Conservation (phyloP, 108 stramenopile genomes). For the Stephanodiscus triporus region DNA sequence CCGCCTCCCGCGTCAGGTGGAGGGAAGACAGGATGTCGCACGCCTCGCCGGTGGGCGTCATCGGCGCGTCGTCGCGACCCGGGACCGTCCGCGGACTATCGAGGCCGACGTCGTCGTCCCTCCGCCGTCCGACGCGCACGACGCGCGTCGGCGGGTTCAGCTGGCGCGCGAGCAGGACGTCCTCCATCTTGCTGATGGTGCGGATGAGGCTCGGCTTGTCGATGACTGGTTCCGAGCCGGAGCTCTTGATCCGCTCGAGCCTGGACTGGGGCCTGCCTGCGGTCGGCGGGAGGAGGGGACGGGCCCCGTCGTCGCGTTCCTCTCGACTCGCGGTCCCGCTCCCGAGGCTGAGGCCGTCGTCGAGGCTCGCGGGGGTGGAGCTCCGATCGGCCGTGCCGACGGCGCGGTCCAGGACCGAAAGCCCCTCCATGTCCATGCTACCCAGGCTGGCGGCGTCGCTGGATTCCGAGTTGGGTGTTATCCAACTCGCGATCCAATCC, state of each 20-base stretch:
- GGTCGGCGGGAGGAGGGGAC: conserved; percentile 9
- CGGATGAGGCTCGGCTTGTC: conserved; percentile 53
- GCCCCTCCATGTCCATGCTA: background rate
- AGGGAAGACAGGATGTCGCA: conserved; percentile 36
- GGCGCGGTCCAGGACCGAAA: conserved; percentile 2
- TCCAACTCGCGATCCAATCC: conserved; percentile 17
- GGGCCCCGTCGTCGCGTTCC: conserved; percentile 34
- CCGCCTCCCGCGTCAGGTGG: conserved; percentile 32
- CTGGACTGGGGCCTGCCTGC: conserved; percentile 6
- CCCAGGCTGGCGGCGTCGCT: background rate
- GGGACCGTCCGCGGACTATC: conserved; percentile 3
- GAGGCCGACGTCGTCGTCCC: background rate
- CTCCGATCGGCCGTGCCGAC: background rate
- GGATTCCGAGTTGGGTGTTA: conserved; percentile 9
- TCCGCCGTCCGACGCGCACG: background rate
- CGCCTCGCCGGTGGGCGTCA: conserved; percentile 21
- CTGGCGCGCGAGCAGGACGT: conserved; percentile 26
- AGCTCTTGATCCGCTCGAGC: conserved; percentile 38
- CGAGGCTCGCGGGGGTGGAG: conserved; percentile 5
- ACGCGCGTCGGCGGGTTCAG: conserved; percentile 12
- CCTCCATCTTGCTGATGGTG: conserved; percentile 60
- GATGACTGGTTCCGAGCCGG: conserved; percentile 26
- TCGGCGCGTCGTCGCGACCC: background rate
- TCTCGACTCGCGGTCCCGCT: conserved; percentile 10
- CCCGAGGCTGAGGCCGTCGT: background rate